Percentiles rank a stretch among this genome's conserved stretches.
Evolutionary conservation across 176 grass and related monocot species (phyloP).

Genomic region (Zizania latifolia): DNA sequence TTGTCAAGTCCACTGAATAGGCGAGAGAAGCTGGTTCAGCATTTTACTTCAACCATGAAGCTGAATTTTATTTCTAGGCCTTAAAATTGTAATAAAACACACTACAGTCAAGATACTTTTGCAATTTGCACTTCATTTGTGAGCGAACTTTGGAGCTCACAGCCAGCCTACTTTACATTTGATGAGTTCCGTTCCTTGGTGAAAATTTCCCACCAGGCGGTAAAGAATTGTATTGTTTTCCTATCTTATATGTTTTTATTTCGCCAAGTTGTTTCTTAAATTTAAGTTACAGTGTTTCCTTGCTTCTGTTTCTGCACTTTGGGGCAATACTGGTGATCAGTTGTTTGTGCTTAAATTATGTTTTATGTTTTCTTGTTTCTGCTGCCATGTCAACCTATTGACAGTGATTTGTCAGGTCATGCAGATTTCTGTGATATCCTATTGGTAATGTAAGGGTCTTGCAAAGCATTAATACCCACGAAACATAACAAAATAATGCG

Average conservation of each 20-base stretch:
- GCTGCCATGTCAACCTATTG: no score
- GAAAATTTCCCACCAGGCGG: constrained; percentile 6
- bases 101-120: neutral
- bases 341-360: neutral
- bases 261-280: neutral
- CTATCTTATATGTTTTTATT: neutral
- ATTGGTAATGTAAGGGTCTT: no score
- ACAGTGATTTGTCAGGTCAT: no score
- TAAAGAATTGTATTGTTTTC: constrained; percentile 23
- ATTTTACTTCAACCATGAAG: constrained; percentile 9
- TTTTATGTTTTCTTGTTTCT: no score
- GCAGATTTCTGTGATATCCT: no score
- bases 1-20: constrained; percentile 50
- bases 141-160: neutral
- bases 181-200: neutral
- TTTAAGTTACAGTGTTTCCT: neutral
- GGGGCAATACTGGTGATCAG: no score
- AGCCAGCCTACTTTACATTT: neutral
- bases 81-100: constrained; percentile 23
- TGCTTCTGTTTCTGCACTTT: no score
- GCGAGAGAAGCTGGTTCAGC: neutral
- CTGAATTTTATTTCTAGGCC: constrained; percentile 4
- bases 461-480: no score
- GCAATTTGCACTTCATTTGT: neutral
- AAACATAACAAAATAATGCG: no score